A percentile compares a stretch with the other conserved stretches of the same genome.
Evolutionary conservation across 2,329 filamentous ascomycete species (phyloP).

Genomic region (Beauveria australis): DNA sequence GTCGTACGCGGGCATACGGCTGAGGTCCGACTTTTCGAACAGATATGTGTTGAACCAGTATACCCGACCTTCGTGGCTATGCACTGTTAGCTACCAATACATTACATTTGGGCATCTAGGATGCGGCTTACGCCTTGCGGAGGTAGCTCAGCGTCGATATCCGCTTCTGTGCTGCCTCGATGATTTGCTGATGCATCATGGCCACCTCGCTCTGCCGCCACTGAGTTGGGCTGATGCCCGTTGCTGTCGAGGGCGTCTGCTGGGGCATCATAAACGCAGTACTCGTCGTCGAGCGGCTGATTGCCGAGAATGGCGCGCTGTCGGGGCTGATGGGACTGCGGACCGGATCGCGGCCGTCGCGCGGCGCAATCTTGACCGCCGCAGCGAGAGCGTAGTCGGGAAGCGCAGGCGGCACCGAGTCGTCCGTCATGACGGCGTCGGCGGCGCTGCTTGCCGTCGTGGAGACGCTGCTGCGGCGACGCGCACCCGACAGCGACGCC

Average conservation of each 20-base stretch:
- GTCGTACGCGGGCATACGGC: conserved; percentile 79
- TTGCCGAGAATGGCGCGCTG: conserved; percentile 32
- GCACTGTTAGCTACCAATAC: neutral
- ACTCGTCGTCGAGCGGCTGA: conserved; percentile 31
- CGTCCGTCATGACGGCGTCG: conserved; percentile 35
- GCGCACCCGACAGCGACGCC: conserved; percentile 41
- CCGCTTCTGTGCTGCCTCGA: conserved; percentile 81
- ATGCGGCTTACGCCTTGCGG: conserved; percentile 67
- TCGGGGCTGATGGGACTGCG: conserved; percentile 24
- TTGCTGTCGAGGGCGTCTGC: conserved; percentile 15
- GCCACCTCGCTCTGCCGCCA: conserved; percentile 38
- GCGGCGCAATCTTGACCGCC: conserved; percentile 34
- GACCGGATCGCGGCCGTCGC: conserved; percentile 16
- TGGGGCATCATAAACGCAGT: conserved; percentile 23
- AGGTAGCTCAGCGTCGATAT: conserved; percentile 93
- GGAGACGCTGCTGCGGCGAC: conserved; percentile 29
- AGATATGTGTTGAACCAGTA: conserved; percentile 99
- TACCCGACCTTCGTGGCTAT: conserved; percentile 80
- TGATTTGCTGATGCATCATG: conserved; percentile 56
- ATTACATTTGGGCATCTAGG: neutral
- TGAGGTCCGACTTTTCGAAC: conserved; percentile 74
- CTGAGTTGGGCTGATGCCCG: conserved; percentile 13
- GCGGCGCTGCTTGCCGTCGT: conserved; percentile 25
- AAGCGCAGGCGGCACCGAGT: conserved; percentile 41
- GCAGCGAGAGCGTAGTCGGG: conserved; percentile 45